These are phyloP conservation scores for Penicillium desertorum DNA, from an alignment of 495 filamentous ascomycete species.

Conservation along the genomic window DNA sequence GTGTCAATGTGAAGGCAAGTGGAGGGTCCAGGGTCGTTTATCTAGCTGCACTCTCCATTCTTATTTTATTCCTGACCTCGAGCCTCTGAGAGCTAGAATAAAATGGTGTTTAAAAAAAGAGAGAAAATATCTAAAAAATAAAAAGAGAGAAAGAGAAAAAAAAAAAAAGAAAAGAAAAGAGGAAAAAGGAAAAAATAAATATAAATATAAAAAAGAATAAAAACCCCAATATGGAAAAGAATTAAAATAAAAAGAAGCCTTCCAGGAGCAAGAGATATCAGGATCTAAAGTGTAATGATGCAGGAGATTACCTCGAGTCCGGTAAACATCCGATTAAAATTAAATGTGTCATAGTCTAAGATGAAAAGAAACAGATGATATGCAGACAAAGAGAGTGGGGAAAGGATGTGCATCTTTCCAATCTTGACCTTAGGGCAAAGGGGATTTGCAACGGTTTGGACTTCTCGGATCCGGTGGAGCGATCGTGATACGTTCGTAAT, in stretches of 20 bases:
- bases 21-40: conserved; percentile 50
- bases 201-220: neutral
- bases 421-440: conserved; percentile 3
- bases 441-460: conserved; percentile 7
- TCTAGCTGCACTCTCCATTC: conserved; percentile 46
- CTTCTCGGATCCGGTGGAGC: conserved; percentile 26
- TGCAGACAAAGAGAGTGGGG: conserved; percentile 12
- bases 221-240: conserved; percentile 9
- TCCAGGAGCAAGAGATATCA: conserved; percentile 12
- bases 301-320: conserved; percentile 29
- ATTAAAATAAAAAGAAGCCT: neutral
- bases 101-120: conserved; percentile 10
- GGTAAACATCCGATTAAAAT: conserved; percentile 28
- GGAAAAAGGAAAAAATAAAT: neutral
- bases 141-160: conserved; percentile 22
- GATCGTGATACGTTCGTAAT: conserved; percentile 25
- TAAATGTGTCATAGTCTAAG: conserved; percentile 20
- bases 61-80: conserved; percentile 18
- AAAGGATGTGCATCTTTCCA: conserved; percentile 14
- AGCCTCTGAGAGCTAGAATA: conserved; percentile 5
- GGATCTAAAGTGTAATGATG: conserved; percentile 41
- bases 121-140: conserved; percentile 15
- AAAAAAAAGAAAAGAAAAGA: conserved; percentile 12
- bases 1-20: conserved; percentile 33
- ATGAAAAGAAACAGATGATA: conserved; percentile 16